Evolutionary conservation across 495 filamentous ascomycete genomes (phyloP).

Genomic region (Xeromyces bisporus): DNA sequence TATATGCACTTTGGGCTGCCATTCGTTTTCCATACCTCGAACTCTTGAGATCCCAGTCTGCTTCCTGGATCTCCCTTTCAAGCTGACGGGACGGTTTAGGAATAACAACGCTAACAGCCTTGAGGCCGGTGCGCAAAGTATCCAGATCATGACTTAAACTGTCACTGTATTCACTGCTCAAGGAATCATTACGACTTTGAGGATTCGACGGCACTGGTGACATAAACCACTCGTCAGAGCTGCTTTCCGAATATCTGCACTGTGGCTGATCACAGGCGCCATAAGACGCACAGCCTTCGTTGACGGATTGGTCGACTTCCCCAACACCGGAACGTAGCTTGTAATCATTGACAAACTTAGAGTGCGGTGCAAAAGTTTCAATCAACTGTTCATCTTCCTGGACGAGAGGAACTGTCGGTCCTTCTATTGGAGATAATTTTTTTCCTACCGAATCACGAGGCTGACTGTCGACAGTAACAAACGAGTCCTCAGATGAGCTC

Average conservation of each 20-base stretch:
- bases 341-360: constrained; percentile 28
- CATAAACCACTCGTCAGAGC: background rate
- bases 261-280: constrained; percentile 13
- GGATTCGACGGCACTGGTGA: no score
- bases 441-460: constrained; percentile 8
- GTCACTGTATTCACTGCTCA: no score
- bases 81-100: constrained; percentile 11
- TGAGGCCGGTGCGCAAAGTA: no score
- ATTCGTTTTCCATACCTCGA: no score
- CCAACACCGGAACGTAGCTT: constrained; percentile 19
- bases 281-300: constrained; percentile 23
- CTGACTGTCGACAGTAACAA: background rate
- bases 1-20: no score
- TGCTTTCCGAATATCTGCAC: constrained; percentile 13
- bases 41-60: constrained; percentile 1
- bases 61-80: constrained; percentile 5
- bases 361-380: constrained; percentile 14
- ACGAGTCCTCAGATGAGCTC: background rate
- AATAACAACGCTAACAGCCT: constrained; percentile 9
- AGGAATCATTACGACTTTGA: no score
- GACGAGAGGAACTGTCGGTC: constrained; percentile 12
- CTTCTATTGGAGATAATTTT: constrained; percentile 13
- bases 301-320: constrained; percentile 18
- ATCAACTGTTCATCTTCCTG: constrained; percentile 11
- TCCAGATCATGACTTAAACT: no score